Evolutionary conservation across 176 grass and related monocot species (phyloP).

Genomic region (Elymus sibiricus): DNA sequence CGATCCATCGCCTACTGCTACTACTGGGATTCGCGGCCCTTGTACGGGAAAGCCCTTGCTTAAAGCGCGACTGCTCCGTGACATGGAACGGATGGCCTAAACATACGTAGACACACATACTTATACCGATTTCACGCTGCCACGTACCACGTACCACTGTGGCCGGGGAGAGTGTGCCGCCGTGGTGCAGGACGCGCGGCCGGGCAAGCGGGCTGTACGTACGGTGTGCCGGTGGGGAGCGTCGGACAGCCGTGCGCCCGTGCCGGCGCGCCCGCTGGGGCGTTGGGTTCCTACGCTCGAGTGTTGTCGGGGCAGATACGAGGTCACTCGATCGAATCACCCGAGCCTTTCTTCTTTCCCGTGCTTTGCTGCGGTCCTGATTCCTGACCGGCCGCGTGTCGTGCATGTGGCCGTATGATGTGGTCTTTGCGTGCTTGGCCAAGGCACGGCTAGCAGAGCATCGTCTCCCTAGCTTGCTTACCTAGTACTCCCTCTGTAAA

Average conservation of each 20-base stretch:
- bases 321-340: not conserved
- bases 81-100: not conserved
- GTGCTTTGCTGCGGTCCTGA: conserved; percentile 16
- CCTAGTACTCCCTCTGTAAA: no score
- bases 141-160: no score
- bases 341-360: not conserved
- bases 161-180: no score
- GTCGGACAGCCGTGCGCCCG: no score
- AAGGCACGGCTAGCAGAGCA: not conserved
- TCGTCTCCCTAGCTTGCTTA: not conserved
- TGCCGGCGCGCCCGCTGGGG: not conserved
- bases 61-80: not conserved
- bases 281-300: not conserved
- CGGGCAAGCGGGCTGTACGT: no score
- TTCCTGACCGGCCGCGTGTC: not conserved
- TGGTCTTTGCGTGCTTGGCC: conserved; percentile 20
- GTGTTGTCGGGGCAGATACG: not conserved
- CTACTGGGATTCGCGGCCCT: not conserved
- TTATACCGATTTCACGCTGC: no score
- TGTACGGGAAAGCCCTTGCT: no score
- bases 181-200: no score
- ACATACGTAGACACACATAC: not conserved
- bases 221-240: no score
- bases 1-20: not conserved
- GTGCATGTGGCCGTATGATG: conserved; percentile 10